A percentile compares a stretch with the other conserved stretches of the same genome.
These are phyloP conservation scores for Colletotrichum sp. DNA, from an alignment of 2,329 filamentous ascomycete species.

Conservation along the genomic window DNA sequence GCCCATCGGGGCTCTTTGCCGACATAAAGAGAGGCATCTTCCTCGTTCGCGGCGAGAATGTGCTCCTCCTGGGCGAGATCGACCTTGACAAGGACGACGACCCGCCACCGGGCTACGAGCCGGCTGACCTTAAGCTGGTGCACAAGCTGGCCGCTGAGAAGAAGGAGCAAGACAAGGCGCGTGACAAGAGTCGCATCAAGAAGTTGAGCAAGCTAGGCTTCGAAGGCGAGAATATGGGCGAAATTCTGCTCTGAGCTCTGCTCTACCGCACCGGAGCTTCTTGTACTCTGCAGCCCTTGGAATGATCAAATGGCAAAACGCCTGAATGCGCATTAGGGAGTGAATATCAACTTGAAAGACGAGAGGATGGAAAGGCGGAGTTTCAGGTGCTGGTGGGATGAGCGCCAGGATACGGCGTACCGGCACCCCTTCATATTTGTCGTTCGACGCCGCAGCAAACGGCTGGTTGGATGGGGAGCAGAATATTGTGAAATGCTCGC, in stretches of 20 bases:
- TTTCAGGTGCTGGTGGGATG: not conserved
- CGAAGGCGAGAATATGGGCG: constrained; percentile 82
- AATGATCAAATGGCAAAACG: constrained; percentile 16
- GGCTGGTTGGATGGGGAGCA: constrained; percentile 42
- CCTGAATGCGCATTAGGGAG: constrained; percentile 19
- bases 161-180: constrained; percentile 70
- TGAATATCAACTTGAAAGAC: not conserved
- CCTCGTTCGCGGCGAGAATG: constrained; percentile 94
- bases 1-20: constrained; percentile 68
- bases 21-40: constrained; percentile 88
- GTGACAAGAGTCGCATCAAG: constrained; percentile 74
- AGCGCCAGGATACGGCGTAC: not conserved
- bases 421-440: not conserved
- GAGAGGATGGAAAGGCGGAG: not conserved
- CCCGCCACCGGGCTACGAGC: constrained; percentile 70
- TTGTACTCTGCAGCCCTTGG: not conserved
- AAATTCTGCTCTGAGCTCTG: constrained; percentile 67
- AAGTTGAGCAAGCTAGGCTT: constrained; percentile 82
- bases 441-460: constrained; percentile 2
- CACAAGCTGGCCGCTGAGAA: constrained; percentile 75
- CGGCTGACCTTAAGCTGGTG: constrained; percentile 72
- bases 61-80: constrained; percentile 93
- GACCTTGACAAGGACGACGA: constrained; percentile 97
- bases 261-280: not conserved
- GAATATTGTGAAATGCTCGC: constrained; percentile 70